Evolutionary conservation across 2,329 filamentous ascomycete genomes (phyloP).

Genomic region (Akanthomyces uredinophilus): DNA sequence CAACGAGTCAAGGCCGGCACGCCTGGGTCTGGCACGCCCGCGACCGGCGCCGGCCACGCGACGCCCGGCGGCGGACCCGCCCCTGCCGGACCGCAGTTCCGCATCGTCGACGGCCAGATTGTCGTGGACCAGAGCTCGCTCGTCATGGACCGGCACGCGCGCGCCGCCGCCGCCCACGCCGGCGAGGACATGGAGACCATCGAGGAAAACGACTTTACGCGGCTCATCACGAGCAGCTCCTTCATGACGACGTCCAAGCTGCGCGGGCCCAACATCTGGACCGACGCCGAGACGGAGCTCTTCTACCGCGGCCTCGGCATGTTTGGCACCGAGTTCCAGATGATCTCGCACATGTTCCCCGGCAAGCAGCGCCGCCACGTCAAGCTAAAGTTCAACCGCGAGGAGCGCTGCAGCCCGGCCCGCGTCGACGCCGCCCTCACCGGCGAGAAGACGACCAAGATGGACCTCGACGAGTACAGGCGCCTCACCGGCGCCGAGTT

Average conservation of each 20-base stretch:
- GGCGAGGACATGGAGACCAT: conserved; percentile 55
- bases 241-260: conserved; percentile 59
- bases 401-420: conserved; percentile 62
- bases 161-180: conserved; percentile 45
- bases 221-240: conserved; percentile 62
- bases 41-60: no score
- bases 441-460: conserved; percentile 51
- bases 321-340: conserved; percentile 80
- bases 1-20: conserved; percentile 65
- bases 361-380: conserved; percentile 66
- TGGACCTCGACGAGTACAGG: conserved; percentile 58
- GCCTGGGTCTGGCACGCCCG: conserved; percentile 64
- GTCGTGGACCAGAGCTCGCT: conserved; percentile 64
- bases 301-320: conserved; percentile 72
- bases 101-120: conserved; percentile 67
- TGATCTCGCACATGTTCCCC: conserved; percentile 72
- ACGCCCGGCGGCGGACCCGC: conserved; percentile 25
- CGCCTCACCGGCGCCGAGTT: conserved; percentile 48
- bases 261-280: conserved; percentile 63
- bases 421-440: conserved; percentile 61
- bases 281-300: conserved; percentile 61
- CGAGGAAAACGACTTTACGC: conserved; percentile 75
- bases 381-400: conserved; percentile 78
- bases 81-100: conserved; percentile 48
- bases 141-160: conserved; percentile 62